Evolutionary conservation across 768 basidiomycete species (phyloP), one percentile per base, ranked within the genome.

Genomic region (Leccinum sublutescens): DNA sequence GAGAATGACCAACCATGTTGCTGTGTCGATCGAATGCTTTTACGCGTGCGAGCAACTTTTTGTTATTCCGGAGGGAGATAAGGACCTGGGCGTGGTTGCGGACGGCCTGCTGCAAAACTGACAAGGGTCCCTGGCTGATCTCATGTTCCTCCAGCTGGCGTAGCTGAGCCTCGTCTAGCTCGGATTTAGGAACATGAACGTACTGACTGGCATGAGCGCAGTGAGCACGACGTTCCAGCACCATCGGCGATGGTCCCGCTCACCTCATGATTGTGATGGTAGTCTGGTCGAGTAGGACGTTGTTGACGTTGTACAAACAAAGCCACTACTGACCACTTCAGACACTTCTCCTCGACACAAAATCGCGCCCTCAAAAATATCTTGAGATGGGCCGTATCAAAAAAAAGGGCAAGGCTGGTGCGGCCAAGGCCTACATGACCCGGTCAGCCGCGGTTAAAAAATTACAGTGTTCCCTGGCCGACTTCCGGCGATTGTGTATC

Each of bases 11-110:
- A 64, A 93, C 96, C 95, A 99, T 98, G 72, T 99, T 99, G 67
- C 93, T 92, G 76, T 99, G 97, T 71, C 97, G 83, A 75, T 99
- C 97, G 72, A 99, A 99, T 0, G 97, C 97, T 76, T 99, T 99
- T 57, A 98, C 95, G 52, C 95, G 85, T 34, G 93, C 92, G 50
- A 95, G 82, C 36, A 99, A 79, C 76, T 99, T 99, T 80, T 96
- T 98, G 83, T 98, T 98, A 80, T 98, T 99, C 68, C 97, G 82
- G 57, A 99, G 81, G 19, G 95, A 95, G 70, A 99, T 95, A 63
- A 99, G 86, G 64, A 99, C 91, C 78, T 99, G 97, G 12, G 95
- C 88, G 76, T 97, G 93, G 75, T 98, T 96, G 75, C 97, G 84
- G 66, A 99, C 97, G 33, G 95, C 92, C 75, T 97, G 95, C 75